Percentiles rank a stretch among this genome's conserved stretches.
These are phyloP conservation scores for Globisporangium irregulare DNA, from an alignment of 352 stramenopile species.

Conservation along the genomic window DNA sequence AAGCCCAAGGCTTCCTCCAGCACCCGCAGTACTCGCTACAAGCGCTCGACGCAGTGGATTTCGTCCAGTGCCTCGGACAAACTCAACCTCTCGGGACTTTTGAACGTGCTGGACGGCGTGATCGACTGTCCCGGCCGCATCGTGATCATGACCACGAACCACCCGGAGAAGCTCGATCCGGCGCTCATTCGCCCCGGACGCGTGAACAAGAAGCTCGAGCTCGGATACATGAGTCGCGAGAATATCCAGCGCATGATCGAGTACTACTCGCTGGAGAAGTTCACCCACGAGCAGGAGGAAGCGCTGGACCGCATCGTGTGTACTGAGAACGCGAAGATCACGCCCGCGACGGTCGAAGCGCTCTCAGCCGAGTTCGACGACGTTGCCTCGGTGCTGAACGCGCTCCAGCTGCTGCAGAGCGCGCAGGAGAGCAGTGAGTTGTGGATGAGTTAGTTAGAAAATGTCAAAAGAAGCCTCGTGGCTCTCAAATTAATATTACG, in stretches of 20 bases:
- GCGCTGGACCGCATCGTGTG: constrained; percentile 15
- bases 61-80: constrained; percentile 42
- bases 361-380: constrained; percentile 17
- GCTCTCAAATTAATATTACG: too few relatives aligned
- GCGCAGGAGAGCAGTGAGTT: background rate
- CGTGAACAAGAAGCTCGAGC: constrained; percentile 85
- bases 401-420: constrained; percentile 11
- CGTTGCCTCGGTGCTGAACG: constrained; percentile 9
- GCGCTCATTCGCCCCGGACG: constrained; percentile 88
- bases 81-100: constrained; percentile 78
- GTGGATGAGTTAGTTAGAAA: constrained; percentile 8
- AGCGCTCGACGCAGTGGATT: constrained; percentile 7
- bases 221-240: constrained; percentile 52
- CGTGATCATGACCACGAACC: constrained; percentile 93
- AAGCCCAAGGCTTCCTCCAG: constrained; percentile 6
- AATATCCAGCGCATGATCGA: constrained; percentile 66
- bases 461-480: too few relatives aligned
- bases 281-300: constrained; percentile 24
- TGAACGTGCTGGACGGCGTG: constrained; percentile 91
- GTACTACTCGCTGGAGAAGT: constrained; percentile 52
- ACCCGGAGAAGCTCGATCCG: constrained; percentile 91
- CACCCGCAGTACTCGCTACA: background rate
- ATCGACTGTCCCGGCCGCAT: constrained; percentile 88
- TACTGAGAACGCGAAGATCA: constrained; percentile 17
- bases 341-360: constrained; percentile 28